Base-by-base conservation (phyloP, 371 early-diverging fungal species). In the Coemansia sp. region DNA sequence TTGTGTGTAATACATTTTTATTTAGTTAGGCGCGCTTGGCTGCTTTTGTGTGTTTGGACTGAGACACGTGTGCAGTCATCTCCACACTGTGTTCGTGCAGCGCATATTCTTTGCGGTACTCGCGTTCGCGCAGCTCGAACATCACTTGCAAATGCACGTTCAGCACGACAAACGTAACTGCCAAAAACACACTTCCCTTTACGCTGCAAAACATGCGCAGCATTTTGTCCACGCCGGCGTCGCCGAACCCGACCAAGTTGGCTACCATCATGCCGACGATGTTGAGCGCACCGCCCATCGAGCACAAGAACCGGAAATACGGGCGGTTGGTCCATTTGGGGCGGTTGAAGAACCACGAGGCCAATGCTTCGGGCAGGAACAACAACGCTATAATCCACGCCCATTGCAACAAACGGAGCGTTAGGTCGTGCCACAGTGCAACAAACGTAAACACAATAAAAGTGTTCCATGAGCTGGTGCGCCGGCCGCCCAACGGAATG, bases 401-500 rank as follows among this genome's bases (percentile, higher is more conserved):
- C 97, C 97, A 97, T 7, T 91, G 90, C 61, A 96, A 71, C 17
- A 96, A 77, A 29, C 85, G 84, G 63, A 94, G 67, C n/a, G 89
- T 82, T 54, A 94, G 88, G 68, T 97, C 97, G 81, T 97, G 97
- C 97, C 97, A 97, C 5, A 96, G 63, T 2, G 96, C 97, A 12
- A 97, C 97, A 85, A 96, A 97, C 0, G 96, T 93, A 74, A 97
- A 97, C 0, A 92, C 85, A 0, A 89, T 78, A 82, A 88, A 92
- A 52, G 90, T 86, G 75, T 92, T 94, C 77, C 87, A 82, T 4
- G 83, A 58, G 54, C 87, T 81, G 53, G 86, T 83, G 9, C 78
- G 73, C 3, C 85, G 68, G 29, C 97, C 97, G 15, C 97, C 97
- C 56, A 97, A 77, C 15, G 97, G 96, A 7, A 96, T 85, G 70